phyloP scores from a whole-genome alignment of 495 filamentous ascomycete genomes.

The Penicillium psychrofluorescens region DNA sequence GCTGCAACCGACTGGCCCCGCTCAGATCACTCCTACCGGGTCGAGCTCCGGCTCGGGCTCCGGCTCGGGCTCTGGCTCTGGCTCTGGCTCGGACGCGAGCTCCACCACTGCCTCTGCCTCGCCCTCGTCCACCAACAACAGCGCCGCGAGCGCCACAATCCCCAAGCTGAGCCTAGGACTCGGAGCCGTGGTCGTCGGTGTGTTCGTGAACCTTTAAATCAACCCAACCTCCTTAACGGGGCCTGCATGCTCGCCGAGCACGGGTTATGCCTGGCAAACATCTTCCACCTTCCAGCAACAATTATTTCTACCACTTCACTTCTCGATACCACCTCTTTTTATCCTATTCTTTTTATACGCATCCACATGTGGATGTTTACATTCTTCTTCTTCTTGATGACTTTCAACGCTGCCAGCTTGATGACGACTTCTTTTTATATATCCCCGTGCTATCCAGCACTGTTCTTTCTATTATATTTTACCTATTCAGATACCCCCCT shows the following conservation, averaged over 20 bases:
- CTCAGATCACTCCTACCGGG: conserved; percentile 12
- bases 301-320: conserved; percentile 8
- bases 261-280: background rate
- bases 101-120: conserved; percentile 9
- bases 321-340: conserved; percentile 7
- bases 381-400: conserved; percentile 12
- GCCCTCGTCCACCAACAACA: conserved; percentile 6
- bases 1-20: conserved; percentile 21
- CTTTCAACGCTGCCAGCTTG: conserved; percentile 21
- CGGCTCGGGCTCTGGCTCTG: too few relatives aligned
- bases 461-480: conserved; percentile 10
- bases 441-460: conserved; percentile 18
- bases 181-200: conserved; percentile 18
- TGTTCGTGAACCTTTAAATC: conserved; percentile 19
- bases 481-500: conserved; percentile 20
- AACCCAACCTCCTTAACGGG: background rate
- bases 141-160: conserved; percentile 13
- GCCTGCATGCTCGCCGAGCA: too few relatives aligned
- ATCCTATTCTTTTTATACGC: conserved; percentile 6
- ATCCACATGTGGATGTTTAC: conserved; percentile 2
- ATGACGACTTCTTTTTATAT: conserved; percentile 12
- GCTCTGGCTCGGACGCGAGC: conserved; percentile 4
- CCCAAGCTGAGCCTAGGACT: conserved; percentile 22
- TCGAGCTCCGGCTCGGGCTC: conserved; percentile 1
- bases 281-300: conserved; percentile 6